Evolutionary conservation across 306 rosid genomes (phyloP), one percentile per base, ranked within the genome.

Genomic region (Alnus rubra): DNA sequence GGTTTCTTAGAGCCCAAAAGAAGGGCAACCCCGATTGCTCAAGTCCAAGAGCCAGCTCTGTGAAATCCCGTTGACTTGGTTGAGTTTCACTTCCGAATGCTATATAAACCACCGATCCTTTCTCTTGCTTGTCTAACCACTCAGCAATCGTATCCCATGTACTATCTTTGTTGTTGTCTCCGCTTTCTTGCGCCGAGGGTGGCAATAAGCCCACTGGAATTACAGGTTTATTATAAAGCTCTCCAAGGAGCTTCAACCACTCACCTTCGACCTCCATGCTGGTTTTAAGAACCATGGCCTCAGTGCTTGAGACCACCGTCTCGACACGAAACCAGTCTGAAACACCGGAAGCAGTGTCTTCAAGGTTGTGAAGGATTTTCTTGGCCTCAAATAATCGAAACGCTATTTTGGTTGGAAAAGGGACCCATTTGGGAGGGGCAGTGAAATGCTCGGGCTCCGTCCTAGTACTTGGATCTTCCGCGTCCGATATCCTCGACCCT

Each of bases 111-210:
- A 85, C 84, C 8, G 85, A 80, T 3, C 15, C 10, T 49, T 74
- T 64, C 0, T 16, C 50, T 58, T 83, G 86, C 73, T 52, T 23
- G 31, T 85, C 82, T 1, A 88, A 75, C 89, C 89, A 88, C 1
- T 55, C 30, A 28, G 58, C 31, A 10, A 76, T 78, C 9, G 64
- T 33, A 18, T 39, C 9, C 90, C 90, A 82, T 11, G 55, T 47
- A 31, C 68, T 76, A 1, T 31, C 55, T 30, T 60, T 54, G 2
- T 69, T 55, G 8, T 14, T 73, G 5, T 30, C 69, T 1, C 47
- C 69, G 16, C 11, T n/a, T 7, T 19, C 48, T 9, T 59, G 45
- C 33, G 33, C 45, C 2, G 75, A 49, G 3, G 83, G 81, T 7
- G 85, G 78, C 18, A 87, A 63, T 39, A 71, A 79, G 13, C 90